Evolutionary conservation across 306 rosid genomes (phyloP).

Genomic region (Purshia tridentata): DNA sequence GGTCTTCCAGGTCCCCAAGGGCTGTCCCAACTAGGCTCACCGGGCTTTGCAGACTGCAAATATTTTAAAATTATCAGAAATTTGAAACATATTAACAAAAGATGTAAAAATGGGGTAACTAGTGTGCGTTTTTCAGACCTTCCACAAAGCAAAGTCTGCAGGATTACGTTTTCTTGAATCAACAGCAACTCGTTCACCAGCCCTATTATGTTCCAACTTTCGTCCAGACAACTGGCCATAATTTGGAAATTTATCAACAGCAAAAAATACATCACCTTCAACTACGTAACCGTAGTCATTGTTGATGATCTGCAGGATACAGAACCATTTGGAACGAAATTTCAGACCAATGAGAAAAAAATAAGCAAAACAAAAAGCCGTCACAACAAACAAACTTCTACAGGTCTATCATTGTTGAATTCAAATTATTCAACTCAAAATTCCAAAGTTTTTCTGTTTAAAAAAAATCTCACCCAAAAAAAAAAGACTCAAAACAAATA

Average conservation of each 20-base stretch:
- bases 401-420: neutral
- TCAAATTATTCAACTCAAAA: neutral
- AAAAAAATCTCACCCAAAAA: neutral
- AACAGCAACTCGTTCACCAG: conserved; percentile 89
- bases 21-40: conserved; percentile 97
- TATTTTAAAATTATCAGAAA: conserved; percentile 15
- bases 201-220: conserved; percentile 73
- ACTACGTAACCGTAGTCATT: conserved; percentile 67
- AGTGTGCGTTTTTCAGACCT: conserved; percentile 47
- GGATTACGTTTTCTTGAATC: conserved; percentile 85
- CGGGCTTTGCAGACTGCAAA: conserved; percentile 86
- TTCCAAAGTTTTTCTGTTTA: neutral
- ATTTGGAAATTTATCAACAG: conserved; percentile 75
- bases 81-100: conserved; percentile 13
- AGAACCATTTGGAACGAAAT: neutral
- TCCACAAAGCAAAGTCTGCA: conserved; percentile 96
- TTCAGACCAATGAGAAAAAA: neutral
- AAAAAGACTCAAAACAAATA: too few species aligned
- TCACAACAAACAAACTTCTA: neutral
- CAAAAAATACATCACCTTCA: conserved; percentile 88
- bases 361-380: neutral
- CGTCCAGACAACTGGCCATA: conserved; percentile 89
- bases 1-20: conserved; percentile 98
- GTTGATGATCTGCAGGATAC: conserved; percentile 67
- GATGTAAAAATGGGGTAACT: conserved; percentile 13